These are phyloP conservation scores for Pythium pyrilobum DNA, from an alignment of 352 stramenopile genomes.

Conservation along the genomic window DNA sequence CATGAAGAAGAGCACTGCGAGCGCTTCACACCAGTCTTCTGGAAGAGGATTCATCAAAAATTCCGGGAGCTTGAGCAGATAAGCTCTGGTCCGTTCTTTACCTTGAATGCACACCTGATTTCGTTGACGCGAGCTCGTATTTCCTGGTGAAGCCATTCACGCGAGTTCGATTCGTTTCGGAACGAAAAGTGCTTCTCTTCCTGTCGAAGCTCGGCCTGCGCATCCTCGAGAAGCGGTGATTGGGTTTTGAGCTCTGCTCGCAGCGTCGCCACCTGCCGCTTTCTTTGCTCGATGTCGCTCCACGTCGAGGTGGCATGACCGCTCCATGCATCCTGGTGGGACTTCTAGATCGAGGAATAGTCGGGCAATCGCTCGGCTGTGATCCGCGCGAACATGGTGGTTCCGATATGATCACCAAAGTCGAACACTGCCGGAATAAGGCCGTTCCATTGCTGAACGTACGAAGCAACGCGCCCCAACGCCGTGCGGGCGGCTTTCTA, in stretches of 20 bases:
- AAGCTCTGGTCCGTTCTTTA: background rate
- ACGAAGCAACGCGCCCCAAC: background rate
- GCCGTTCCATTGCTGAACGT: background rate
- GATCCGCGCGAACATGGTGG: background rate
- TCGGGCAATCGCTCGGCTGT: background rate
- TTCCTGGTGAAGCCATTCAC: background rate
- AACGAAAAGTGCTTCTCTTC: background rate
- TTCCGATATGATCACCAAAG: background rate
- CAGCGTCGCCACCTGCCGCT: background rate
- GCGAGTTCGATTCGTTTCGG: background rate
- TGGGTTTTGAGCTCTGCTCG: background rate
- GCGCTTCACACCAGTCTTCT: constrained; percentile 5
- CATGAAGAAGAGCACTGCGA: constrained; percentile 40
- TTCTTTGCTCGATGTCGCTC: background rate
- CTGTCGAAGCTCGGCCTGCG: background rate
- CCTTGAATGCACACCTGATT: background rate
- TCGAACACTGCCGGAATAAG: background rate
- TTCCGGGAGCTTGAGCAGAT: constrained; percentile 1
- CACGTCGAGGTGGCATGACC: background rate
- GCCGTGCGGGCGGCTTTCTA: background rate
- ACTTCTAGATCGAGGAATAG: background rate
- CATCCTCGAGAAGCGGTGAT: background rate
- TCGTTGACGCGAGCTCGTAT: background rate
- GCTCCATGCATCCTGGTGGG: background rate
- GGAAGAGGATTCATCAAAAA: constrained; percentile 32